Evolutionary conservation across 805 yeast genomes (phyloP), one percentile per base, ranked within the genome.

Genomic region (Metschnikowia similis): DNA sequence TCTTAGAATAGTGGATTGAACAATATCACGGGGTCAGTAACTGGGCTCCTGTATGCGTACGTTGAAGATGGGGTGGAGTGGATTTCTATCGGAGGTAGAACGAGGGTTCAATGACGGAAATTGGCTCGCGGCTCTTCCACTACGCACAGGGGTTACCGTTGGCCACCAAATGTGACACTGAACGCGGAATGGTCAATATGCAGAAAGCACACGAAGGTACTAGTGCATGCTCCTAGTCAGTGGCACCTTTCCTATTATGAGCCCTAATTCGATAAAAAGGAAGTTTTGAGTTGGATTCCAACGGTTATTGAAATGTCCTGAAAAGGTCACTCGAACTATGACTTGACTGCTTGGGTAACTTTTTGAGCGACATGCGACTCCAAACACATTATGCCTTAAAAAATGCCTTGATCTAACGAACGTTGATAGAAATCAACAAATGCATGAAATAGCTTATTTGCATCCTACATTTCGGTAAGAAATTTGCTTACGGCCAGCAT

Each of bases 21-120:
- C 16, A n/a, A 39, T 8, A 14, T 34, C 10, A 28, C 14, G 16
- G 26, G 11, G 28, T 14, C n/a, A 26, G 37, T 7, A 21, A 32
- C 21, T 32, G 35, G 26, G 30, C 29, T 10, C 21, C 16, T 5
- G 13, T 21, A 34, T n/a, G 45, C n/a, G 37, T 41, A 27, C 11
- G 28, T 14, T 32, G 8, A 9, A 17, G 13, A 2, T n/a, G 2
- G 14, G 30, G 31, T 17, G 45, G 30, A 26, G 45, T 8, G 30
- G 21, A 34, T 21, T 41, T 41, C 30, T 31, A 31, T 31, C 35
- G 45, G 45, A 36, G 45, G 28, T 31, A 41, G 37, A 37, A 37
- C 26, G 45, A 41, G 45, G 37, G 27, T 32, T 41, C n/a, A 26
- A 17, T 21, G 13, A 28, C 36, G 45, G 36, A 41, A 17, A 37